Evolutionary conservation across 176 grass and related monocot genomes (phyloP).

Genomic region (Zea mays): DNA sequence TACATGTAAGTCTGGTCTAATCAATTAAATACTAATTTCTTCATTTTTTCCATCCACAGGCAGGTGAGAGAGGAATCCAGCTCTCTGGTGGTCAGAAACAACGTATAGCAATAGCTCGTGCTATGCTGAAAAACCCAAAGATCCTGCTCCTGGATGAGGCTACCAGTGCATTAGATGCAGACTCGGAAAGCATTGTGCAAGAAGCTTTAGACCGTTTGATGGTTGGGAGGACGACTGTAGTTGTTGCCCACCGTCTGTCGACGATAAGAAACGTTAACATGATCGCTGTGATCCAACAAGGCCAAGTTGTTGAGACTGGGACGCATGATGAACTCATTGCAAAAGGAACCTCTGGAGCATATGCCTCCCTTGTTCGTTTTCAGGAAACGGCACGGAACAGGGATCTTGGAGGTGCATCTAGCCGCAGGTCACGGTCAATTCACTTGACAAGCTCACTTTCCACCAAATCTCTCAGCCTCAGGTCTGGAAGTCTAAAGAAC

Average conservation of each 20-base stretch:
- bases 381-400: constrained; percentile 76
- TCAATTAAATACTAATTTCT: background rate
- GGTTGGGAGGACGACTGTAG: constrained; percentile 89
- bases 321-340: constrained; percentile 79
- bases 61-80: constrained; percentile 86
- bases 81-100: constrained; percentile 98
- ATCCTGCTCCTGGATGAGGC: constrained; percentile 98
- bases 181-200: constrained; percentile 94
- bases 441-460: constrained; percentile 94
- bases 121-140: constrained; percentile 94
- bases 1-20: background rate
- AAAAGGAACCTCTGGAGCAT: constrained; percentile 79
- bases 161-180: constrained; percentile 92
- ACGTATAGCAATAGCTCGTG: constrained; percentile 94
- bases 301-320: constrained; percentile 92
- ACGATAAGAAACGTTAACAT: constrained; percentile 89
- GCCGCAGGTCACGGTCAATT: constrained; percentile 72
- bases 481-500: constrained; percentile 89
- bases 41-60: constrained; percentile 42
- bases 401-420: constrained; percentile 71
- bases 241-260: constrained; percentile 89
- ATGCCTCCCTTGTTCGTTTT: constrained; percentile 84
- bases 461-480: constrained; percentile 94
- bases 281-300: constrained; percentile 93
- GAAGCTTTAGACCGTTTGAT: constrained; percentile 93